Conservation (phyloP, 2,329 filamentous ascomycete species). For the Phyllosticta citriasiana region DNA sequence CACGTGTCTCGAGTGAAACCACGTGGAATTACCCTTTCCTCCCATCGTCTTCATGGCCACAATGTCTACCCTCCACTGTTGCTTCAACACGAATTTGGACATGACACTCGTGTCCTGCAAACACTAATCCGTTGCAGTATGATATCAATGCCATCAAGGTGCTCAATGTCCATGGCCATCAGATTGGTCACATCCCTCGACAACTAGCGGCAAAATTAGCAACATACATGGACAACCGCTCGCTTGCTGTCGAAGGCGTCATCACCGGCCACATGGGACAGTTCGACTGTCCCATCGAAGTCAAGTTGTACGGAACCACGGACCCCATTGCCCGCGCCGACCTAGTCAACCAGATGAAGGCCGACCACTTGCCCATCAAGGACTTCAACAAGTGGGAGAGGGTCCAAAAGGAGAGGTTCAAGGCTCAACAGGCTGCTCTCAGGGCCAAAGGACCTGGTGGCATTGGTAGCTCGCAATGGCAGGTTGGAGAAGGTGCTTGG, state of each 20-base stretch:
- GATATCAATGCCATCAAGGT: constrained; percentile 70
- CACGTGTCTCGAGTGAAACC: neutral
- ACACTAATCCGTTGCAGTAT: constrained; percentile 30
- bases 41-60: too few relatives aligned
- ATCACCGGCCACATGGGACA: constrained; percentile 55
- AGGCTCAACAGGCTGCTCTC: constrained; percentile 25
- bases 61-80: too few relatives aligned
- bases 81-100: too few relatives aligned
- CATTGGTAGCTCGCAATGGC: constrained; percentile 14
- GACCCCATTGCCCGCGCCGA: constrained; percentile 42
- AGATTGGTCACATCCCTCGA: constrained; percentile 71
- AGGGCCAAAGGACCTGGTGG: constrained; percentile 18
- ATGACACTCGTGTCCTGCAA: too few relatives aligned
- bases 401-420: constrained; percentile 39
- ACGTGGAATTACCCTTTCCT: neutral
- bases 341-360: constrained; percentile 54
- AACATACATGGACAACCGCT: constrained; percentile 46
- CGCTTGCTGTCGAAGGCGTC: constrained; percentile 58
- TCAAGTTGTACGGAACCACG: constrained; percentile 60
- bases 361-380: constrained; percentile 47
- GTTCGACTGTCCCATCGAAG: constrained; percentile 62
- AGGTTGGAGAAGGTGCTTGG: constrained; percentile 5
- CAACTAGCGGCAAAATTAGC: constrained; percentile 61
- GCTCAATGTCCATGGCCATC: constrained; percentile 61
- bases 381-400: constrained; percentile 43